Percentiles rank a stretch among this genome's conserved stretches.
phyloP scores from a whole-genome alignment of 306 rosid genomes.

The Spatholobus suberectus region DNA sequence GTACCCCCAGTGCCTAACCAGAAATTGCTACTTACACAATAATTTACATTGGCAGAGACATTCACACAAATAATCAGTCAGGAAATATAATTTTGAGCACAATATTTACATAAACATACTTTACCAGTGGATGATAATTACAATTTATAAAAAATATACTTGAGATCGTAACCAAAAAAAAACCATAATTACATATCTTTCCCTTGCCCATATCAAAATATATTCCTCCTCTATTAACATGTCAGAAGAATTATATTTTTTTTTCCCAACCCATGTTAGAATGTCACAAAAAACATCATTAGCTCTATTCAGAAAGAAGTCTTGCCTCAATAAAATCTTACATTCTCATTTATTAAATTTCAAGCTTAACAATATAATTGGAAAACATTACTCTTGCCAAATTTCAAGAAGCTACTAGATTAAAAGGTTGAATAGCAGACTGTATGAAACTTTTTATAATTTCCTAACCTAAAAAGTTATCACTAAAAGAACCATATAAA shows the following conservation, averaged over 20 bases:
- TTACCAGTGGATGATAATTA: too few species aligned
- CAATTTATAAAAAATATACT: too few species aligned
- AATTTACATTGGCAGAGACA: neutral
- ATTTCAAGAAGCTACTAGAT: conserved; percentile 8
- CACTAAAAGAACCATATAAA: neutral
- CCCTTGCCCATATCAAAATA: too few species aligned
- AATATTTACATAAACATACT: too few species aligned
- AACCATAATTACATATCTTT: too few species aligned
- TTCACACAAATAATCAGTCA: neutral
- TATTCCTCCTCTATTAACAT: too few species aligned
- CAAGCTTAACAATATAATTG: neutral
- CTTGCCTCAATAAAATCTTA: neutral
- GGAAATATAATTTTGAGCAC: neutral
- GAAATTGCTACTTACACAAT: neutral
- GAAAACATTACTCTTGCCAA: neutral
- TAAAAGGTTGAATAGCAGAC: neutral
- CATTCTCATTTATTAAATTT: neutral
- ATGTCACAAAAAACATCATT: too few species aligned
- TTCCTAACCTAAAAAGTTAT: neutral
- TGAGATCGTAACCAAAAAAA: too few species aligned
- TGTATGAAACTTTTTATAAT: neutral
- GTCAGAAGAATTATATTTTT: too few species aligned
- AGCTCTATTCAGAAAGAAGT: too few species aligned
- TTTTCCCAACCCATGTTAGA: too few species aligned
- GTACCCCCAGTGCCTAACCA: neutral